phyloP scores from a whole-genome alignment of 176 grass and related monocot species.

The Cocos nucifera region DNA sequence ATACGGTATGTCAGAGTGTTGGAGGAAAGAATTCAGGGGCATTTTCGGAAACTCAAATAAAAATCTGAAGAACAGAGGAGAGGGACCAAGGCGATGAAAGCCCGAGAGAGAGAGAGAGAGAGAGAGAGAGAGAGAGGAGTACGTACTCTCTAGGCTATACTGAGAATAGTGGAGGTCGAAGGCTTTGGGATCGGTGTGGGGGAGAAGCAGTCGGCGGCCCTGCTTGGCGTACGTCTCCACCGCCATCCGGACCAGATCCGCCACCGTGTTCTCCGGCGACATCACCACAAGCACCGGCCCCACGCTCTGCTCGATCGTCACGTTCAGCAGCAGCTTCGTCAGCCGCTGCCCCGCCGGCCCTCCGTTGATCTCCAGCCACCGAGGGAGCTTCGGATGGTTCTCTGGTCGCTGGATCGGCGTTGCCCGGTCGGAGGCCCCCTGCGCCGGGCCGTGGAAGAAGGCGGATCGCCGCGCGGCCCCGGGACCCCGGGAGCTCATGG shows the following conservation, averaged over 20 bases:
- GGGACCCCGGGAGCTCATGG: too few relatives aligned
- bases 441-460: too few relatives aligned
- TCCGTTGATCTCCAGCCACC: too few relatives aligned
- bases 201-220: conserved; percentile 2
- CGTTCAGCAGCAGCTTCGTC: conserved; percentile 2
- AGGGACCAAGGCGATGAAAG: too few relatives aligned
- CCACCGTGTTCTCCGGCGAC: conserved; percentile 1
- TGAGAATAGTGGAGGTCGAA: conserved; percentile 20
- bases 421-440: too few relatives aligned
- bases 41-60: not conserved
- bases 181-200: conserved; percentile 2
- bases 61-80: not conserved
- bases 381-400: too few relatives aligned
- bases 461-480: too few relatives aligned
- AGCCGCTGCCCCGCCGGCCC: not conserved
- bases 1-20: too few relatives aligned
- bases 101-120: too few relatives aligned
- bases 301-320: conserved; percentile 18
- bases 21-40: too few relatives aligned
- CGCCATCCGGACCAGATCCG: not conserved
- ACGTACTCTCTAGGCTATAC: conserved; percentile 12
- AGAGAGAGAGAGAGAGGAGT: too few relatives aligned
- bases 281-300: conserved; percentile 8
- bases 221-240: conserved; percentile 3
- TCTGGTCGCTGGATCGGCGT: too few relatives aligned